Evolutionary conservation across 352 stramenopile genomes (phyloP).

Genomic region (Phytophthora idaei): DNA sequence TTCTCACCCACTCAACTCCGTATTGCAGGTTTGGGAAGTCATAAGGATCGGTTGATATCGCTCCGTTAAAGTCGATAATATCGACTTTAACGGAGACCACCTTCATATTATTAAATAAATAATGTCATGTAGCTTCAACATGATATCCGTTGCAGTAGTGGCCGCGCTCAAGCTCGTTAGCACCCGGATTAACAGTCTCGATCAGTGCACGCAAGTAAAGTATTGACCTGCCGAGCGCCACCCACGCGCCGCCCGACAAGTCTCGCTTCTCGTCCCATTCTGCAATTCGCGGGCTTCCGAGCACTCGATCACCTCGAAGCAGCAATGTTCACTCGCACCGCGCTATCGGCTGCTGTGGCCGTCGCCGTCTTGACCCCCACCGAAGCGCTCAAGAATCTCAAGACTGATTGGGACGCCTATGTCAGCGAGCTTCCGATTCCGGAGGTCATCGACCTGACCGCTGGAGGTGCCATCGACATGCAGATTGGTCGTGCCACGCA

Average conservation of each 20-base stretch:
- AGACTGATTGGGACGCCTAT: conserved; percentile 52
- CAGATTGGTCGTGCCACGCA: conserved; percentile 43
- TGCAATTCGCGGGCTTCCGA: conserved; percentile 27
- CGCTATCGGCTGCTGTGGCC: conserved; percentile 21
- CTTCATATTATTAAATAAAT: background rate
- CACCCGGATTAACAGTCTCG: conserved; percentile 14
- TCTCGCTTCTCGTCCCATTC: conserved; percentile 22
- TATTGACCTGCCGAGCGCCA: conserved; percentile 1
- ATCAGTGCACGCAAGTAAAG: background rate
- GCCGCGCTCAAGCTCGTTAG: conserved; percentile 21
- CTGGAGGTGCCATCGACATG: conserved; percentile 46
- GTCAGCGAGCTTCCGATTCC: conserved; percentile 44
- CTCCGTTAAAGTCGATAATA: conserved; percentile 4
- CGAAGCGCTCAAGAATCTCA: conserved; percentile 39
- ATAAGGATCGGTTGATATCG: too few relatives aligned
- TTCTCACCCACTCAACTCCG: background rate
- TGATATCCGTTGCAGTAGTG: conserved; percentile 4
- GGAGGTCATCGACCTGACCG: conserved; percentile 50
- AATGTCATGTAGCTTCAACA: background rate
- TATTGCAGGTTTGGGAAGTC: conserved; percentile 2
- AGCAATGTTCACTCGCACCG: conserved; percentile 20
- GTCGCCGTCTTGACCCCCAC: conserved; percentile 16
- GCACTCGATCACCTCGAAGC: conserved; percentile 15
- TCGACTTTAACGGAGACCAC: conserved; percentile 1
- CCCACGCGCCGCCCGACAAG: background rate